Evolutionary conservation across 2,329 filamentous ascomycete genomes (phyloP).

Genomic region (Botrytis hyacinthi): DNA sequence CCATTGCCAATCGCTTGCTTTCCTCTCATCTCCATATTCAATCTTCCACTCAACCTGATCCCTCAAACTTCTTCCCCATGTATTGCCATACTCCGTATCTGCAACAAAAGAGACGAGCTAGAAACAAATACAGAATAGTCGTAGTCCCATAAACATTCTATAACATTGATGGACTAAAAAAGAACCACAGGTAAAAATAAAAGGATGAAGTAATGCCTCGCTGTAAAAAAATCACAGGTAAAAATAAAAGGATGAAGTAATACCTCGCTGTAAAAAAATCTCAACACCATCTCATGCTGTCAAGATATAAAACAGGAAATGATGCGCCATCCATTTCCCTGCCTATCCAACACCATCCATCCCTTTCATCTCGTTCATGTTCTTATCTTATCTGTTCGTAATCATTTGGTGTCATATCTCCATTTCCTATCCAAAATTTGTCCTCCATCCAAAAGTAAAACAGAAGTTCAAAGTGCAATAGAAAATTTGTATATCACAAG

Average conservation of each 20-base stretch:
- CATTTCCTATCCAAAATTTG: not conserved
- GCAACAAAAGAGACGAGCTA: not conserved
- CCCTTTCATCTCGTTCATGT: not conserved
- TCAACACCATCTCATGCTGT: constrained; percentile 11
- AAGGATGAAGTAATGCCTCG: constrained; percentile 1
- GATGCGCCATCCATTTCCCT: constrained; percentile 13
- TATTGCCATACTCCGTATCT: constrained; percentile 1
- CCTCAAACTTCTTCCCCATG: not conserved
- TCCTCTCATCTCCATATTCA: not conserved
- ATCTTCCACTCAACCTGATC: not conserved
- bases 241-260: constrained; percentile 8
- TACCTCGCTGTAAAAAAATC: not conserved
- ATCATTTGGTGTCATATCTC: constrained; percentile 1
- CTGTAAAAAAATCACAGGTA: not conserved
- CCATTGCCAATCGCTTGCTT: not conserved
- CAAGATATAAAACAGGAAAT: constrained; percentile 12
- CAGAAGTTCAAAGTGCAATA: not conserved
- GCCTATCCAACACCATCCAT: not conserved
- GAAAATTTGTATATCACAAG: constrained; percentile 11
- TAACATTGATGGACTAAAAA: not conserved
- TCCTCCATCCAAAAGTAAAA: not conserved
- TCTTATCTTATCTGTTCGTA: constrained; percentile 16
- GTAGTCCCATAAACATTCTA: constrained; percentile 8
- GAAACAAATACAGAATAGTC: constrained; percentile 13
- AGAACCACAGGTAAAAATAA: not conserved